Evolutionary conservation across 495 filamentous ascomycete species (phyloP).

Genomic region (Tuber microsphaerosporum): DNA sequence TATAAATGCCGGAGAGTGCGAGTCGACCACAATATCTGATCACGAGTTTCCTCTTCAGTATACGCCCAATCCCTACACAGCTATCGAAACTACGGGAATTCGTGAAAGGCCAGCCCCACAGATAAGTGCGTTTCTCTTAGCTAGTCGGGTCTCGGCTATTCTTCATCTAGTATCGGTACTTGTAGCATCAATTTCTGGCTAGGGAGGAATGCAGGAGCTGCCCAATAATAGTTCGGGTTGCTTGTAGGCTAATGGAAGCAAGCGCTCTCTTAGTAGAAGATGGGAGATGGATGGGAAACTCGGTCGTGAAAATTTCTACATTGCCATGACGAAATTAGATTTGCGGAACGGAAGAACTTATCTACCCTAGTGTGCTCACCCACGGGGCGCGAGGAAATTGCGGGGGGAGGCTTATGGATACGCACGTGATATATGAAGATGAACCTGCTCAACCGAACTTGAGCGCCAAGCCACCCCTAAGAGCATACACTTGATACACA

Average conservation of each 20-base stretch:
- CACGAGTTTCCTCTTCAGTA: no score
- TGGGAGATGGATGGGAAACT: neutral
- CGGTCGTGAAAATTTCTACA: neutral
- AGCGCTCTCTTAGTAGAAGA: neutral
- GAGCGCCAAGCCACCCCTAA: neutral
- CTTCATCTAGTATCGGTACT: neutral
- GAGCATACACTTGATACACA: constrained; percentile 7
- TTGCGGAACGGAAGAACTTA: neutral
- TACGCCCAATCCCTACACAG: neutral
- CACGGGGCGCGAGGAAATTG: neutral
- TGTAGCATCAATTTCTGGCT: neutral
- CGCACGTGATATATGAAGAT: neutral
- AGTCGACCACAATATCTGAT: no score
- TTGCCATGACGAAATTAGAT: neutral
- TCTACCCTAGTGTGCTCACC: neutral
- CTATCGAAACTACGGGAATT: neutral
- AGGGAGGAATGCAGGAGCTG: neutral
- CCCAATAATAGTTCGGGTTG: neutral
- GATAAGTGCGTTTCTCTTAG: neutral
- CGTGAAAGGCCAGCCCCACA: neutral
- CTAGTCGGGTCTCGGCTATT: neutral
- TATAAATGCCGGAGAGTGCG: no score
- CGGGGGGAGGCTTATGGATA: neutral
- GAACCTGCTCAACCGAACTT: neutral
- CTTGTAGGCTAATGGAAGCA: neutral